phyloP scores from a whole-genome alignment of 2,329 filamentous ascomycete genomes.

The Thermomyces lanuginosus region DNA sequence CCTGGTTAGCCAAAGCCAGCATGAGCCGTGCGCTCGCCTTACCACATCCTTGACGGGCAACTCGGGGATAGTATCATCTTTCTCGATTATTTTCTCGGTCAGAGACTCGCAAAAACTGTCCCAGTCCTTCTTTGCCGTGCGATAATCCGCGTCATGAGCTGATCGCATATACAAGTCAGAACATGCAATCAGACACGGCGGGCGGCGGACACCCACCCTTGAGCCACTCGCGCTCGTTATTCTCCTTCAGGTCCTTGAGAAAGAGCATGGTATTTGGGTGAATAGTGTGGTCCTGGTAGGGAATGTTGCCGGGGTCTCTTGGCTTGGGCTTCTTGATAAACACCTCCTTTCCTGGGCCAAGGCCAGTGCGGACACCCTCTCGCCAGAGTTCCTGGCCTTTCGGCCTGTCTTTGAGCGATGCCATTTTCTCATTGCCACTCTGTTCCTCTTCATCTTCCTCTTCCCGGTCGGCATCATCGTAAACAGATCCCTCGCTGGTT shows the following conservation, averaged over 20 bases:
- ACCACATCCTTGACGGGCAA: conserved; percentile 69
- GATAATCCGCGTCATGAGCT: conserved; percentile 70
- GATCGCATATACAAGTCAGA: conserved; percentile 1
- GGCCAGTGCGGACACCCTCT: conserved; percentile 37
- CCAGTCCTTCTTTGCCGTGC: conserved; percentile 65
- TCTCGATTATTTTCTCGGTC: conserved; percentile 51
- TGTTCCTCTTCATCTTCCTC: conserved; percentile 39
- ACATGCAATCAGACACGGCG: not conserved
- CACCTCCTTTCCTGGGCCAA: conserved; percentile 43
- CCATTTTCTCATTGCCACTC: conserved; percentile 4
- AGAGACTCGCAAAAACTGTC: conserved; percentile 59
- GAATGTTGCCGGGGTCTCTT: conserved; percentile 41
- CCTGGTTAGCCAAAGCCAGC: conserved; percentile 3
- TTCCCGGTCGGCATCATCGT: conserved; percentile 10
- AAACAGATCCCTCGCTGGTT: conserved; percentile 14
- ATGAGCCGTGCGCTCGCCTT: conserved; percentile 10
- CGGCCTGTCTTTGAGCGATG: conserved; percentile 2
- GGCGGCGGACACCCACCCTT: conserved; percentile 32
- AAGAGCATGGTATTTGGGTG: conserved; percentile 50
- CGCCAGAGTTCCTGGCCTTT: conserved; percentile 39
- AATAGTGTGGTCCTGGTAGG: conserved; percentile 41
- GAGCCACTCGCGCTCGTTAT: conserved; percentile 48
- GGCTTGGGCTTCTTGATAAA: conserved; percentile 48
- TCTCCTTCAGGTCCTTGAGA: conserved; percentile 39
- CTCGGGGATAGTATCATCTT: conserved; percentile 71